Evolutionary conservation across 257 asterid genomes (phyloP), one percentile per base, ranked within the genome.

Genomic region (Catharanthus roseus): DNA sequence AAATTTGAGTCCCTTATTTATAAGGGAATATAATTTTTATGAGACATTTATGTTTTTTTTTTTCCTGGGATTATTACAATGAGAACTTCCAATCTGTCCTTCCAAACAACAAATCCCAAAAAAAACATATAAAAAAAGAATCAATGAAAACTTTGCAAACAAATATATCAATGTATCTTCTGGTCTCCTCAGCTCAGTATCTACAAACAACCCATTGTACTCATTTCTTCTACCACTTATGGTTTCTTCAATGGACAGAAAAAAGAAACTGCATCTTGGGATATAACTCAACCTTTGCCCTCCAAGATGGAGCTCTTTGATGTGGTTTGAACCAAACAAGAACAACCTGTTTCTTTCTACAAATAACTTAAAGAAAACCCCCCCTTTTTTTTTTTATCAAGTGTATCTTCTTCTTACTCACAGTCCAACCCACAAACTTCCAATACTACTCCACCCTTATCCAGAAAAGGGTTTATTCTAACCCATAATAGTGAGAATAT

Each of bases 351-450:
- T n/a, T 42, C 57, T 82, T 72, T 72, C 82, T 83, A 77, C 86
- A 79, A 45, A 72, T 70, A 56, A 57, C 21, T 47, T 63, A 77
- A 74, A 77, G n/a, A n/a, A n/a, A n/a, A 38, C 42, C 42, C 85
- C n/a, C n/a, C 18, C 67, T 45, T 77, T 38, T 38, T 8, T 38
- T 38, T 8, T 65, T 60, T 34, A 31, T 58, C 75, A 47, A 74
- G 29, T 72, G 71, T 58, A 55, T 75, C 75, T 74, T 38, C 3
- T n/a, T n/a, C 3, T 38, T 89, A 93, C 74, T 84, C 83, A 79
- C 98, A 93, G 79, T 93, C 90, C 95, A 93, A 82, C 54, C 96
- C 98, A 77, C 98, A 93, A 31, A 89, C 90, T 80, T 93, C 97
- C 53, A 93, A 75, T 45, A 85, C 87, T 26, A 90, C 74, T 16